Evolutionary conservation across 257 asterid genomes (phyloP), one percentile per base, ranked within the genome.

Genomic region (Solanum gracilifrons): DNA sequence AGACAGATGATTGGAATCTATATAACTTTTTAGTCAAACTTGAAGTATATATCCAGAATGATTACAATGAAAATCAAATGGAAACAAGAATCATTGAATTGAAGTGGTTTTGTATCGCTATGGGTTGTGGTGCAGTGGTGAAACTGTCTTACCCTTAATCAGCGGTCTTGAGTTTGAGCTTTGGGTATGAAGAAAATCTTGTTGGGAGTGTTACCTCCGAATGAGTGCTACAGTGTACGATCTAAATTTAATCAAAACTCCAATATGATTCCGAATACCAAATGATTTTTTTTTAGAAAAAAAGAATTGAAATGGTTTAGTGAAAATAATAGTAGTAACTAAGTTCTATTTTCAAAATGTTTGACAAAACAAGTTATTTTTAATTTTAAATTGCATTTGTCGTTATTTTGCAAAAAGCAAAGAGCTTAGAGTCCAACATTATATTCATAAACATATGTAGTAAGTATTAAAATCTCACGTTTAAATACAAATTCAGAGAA

Each of bases 111-210:
- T 15, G 21, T 48, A 16, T 0, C 1, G n/a, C 16, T 2, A 7
- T 55, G n/a, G 10, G n/a, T 55, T 55, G n/a, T 55, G 2, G 11
- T 55, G 11, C 1, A 55, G 4, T 55, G 23, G 10, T 55, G n/a
- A 18, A 0, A 55, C 4, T 2, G 10, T 4, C 20, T 46, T 0
- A 13, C 20, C 2, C 58, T 46, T 13, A 46, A 46, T 46, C 1
- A 46, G 0, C 0, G 7, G 7, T 46, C 58, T 46, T 0, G 20
- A 0, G 20, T 46, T 46, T 1, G 7, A 46, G 20, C 1, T 46
- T 5, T 46, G 58, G 20, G 0, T 46, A 46, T 46, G 20, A 13
- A 46, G 6, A 46, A 46, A 39, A 39, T 39, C 13, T 39, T 39
- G 4, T 39, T 39, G 60, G 21, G 1, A 48, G 21, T 3, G 9